Base-by-base conservation (phyloP, 176 grass and related monocot species). In the Triticum urartu region DNA sequence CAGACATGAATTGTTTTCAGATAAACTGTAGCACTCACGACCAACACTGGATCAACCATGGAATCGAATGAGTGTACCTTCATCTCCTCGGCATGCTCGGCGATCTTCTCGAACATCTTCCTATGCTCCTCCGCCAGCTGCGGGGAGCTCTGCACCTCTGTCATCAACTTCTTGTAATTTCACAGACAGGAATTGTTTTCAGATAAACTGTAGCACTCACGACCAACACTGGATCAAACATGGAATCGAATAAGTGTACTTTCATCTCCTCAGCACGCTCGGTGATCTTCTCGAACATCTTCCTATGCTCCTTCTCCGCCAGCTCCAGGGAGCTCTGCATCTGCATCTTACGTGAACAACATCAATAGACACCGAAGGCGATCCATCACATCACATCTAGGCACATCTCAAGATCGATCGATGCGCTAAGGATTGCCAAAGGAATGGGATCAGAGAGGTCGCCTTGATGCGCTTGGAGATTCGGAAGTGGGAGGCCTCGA, bases 401-500 rank as follows among this genome's bases (percentile, higher is more conserved):
- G 38, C 40, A 42, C 40, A 74, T 50, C 56, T 64, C 12, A 14
- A 12, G 4, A 48, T 13, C 11, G 3, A 48, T 43, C 42, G 42
- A 43, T 47, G 43, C 11, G 11, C 11, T 47, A 11, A 11, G 43
- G 43, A 48, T 48, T 13, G 45, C 3, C 11, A 48, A 48, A 48
- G 12, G 9, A 11, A 43, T 43, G 12, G 12, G 45, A 48, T 73
- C 11, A 6, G 64, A 6, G 39, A 45, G 40, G 18, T 61, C 22
- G 91, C 89, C 92, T 94, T 94, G 83, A 89, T 75, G 83, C 80
- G 86, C 71, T 94, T 94, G 86, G 86, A 89, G 80, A 94, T 74
- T 80, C 89, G 86, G 50, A 83, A 70, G 75, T 84, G 74, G 63
- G 86, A 87, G 43, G 89, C 80, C 18, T 91, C 86, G 65, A 89